Percentiles rank a stretch among this genome's conserved stretches.
Conservation (phyloP, 1,284 basidiomycete species). For the Rhodotorula sp. region DNA sequence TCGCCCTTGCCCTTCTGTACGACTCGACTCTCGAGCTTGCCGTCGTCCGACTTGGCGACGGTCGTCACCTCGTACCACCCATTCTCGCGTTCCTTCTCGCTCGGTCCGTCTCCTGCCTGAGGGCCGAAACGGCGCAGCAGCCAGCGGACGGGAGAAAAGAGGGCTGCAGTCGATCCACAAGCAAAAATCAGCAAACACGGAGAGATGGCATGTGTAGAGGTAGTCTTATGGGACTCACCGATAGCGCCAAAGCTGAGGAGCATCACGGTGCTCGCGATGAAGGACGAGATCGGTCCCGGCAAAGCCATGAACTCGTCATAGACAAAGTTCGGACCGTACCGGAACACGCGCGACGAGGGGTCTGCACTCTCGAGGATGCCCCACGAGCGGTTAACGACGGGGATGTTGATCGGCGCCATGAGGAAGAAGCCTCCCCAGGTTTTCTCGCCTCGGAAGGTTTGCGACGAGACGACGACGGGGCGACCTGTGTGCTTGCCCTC, state of each 20-base stretch:
- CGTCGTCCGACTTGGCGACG: slow-evolving; percentile 41
- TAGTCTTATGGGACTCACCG: slow-evolving; percentile 5
- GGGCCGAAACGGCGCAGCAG: slow-evolving; percentile 38
- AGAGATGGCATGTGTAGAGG: too few species aligned
- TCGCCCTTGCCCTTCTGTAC: slow-evolving; percentile 42
- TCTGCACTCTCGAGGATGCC: slow-evolving; percentile 41
- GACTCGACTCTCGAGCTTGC: slow-evolving; percentile 33
- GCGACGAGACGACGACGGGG: slow-evolving; percentile 13
- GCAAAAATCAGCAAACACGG: neutral
- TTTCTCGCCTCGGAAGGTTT: slow-evolving; percentile 4
- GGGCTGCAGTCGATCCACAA: neutral
- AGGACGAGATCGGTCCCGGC: slow-evolving; percentile 34
- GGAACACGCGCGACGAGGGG: slow-evolving; percentile 6
- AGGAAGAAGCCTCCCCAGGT: slow-evolving; percentile 37
- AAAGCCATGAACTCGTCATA: slow-evolving; percentile 38
- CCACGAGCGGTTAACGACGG: slow-evolving; percentile 43
- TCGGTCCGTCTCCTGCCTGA: slow-evolving; percentile 44
- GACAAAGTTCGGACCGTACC: slow-evolving; percentile 26
- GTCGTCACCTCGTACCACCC: slow-evolving; percentile 44
- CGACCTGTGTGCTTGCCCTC: slow-evolving; percentile 7
- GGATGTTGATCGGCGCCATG: slow-evolving; percentile 30
- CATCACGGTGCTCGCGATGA: slow-evolving; percentile 41
- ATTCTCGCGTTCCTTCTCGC: slow-evolving; percentile 26
- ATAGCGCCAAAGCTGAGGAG: slow-evolving; percentile 43
- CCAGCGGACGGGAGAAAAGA: slow-evolving; percentile 40